Evolutionary conservation across 2,329 filamentous ascomycete genomes (phyloP).

Genomic region (Fusarium fracticaudum): DNA sequence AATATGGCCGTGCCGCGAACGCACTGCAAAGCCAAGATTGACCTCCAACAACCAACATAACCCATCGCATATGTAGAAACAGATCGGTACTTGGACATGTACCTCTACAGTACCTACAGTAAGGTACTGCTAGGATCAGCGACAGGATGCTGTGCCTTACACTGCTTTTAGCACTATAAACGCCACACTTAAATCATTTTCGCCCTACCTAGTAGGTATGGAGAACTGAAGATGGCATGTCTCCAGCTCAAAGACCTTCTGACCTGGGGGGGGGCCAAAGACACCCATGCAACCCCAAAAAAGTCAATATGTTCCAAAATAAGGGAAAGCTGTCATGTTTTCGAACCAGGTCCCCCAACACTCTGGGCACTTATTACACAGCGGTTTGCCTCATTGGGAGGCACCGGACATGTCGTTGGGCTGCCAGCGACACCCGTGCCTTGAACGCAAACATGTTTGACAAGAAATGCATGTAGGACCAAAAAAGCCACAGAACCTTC

Average conservation of each 20-base stretch:
- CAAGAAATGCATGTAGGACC: background rate
- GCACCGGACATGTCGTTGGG: constrained; percentile 9
- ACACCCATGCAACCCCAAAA: constrained; percentile 4
- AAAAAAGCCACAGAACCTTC: background rate
- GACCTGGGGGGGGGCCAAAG: constrained; percentile 3
- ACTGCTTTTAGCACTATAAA: constrained; percentile 9
- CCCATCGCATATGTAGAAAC: background rate
- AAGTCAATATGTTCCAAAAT: constrained; percentile 5
- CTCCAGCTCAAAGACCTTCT: background rate
- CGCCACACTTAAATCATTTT: constrained; percentile 39
- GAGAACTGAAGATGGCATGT: background rate
- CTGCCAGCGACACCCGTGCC: background rate
- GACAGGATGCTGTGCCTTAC: background rate
- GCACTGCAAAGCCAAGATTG: constrained; percentile 3
- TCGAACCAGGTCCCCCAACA: background rate
- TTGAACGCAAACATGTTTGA: background rate
- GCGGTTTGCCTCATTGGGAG: background rate
- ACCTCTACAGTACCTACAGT: background rate
- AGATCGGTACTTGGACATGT: background rate
- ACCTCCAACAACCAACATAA: background rate
- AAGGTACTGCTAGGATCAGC: background rate
- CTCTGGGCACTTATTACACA: background rate
- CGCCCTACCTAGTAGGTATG: background rate
- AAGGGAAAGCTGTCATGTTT: background rate
- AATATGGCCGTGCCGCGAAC: background rate